A percentile compares a stretch with the other conserved stretches of the same genome.
Evolutionary conservation across 495 filamentous ascomycete species (phyloP).

Genomic region (Penicillium steckii): DNA sequence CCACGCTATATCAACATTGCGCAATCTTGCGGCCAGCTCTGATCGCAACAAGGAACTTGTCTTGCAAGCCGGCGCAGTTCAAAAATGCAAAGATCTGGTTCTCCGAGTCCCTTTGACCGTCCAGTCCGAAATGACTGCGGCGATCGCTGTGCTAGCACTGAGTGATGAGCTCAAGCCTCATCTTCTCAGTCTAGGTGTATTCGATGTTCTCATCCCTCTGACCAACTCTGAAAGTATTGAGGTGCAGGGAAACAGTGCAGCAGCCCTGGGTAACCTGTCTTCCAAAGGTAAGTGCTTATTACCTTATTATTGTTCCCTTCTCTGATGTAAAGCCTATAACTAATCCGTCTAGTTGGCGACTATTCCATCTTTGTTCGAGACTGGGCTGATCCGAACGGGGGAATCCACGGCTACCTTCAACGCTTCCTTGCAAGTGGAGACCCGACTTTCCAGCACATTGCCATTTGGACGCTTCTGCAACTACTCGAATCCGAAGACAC

Average conservation of each 20-base stretch:
- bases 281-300: constrained; percentile 74
- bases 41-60: constrained; percentile 97
- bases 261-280: constrained; percentile 90
- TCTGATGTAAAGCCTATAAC: neutral
- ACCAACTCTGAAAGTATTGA: constrained; percentile 95
- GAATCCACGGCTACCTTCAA: constrained; percentile 91
- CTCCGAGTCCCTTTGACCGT: constrained; percentile 90
- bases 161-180: constrained; percentile 94
- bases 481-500: constrained; percentile 91
- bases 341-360: constrained; percentile 71
- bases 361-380: constrained; percentile 94
- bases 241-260: constrained; percentile 97
- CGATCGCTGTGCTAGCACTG: constrained; percentile 94
- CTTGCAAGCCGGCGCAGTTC: constrained; percentile 91
- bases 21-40: constrained; percentile 94
- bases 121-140: constrained; percentile 98
- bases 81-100: constrained; percentile 97
- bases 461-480: constrained; percentile 96
- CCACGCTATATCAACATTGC: constrained; percentile 94
- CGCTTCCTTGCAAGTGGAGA: constrained; percentile 93
- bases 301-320: neutral
- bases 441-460: constrained; percentile 97
- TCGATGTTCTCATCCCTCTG: constrained; percentile 92
- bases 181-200: constrained; percentile 88
- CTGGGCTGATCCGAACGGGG: constrained; percentile 89